Conservation (phyloP, 768 basidiomycete species). For the Tephrocybe sp. region DNA sequence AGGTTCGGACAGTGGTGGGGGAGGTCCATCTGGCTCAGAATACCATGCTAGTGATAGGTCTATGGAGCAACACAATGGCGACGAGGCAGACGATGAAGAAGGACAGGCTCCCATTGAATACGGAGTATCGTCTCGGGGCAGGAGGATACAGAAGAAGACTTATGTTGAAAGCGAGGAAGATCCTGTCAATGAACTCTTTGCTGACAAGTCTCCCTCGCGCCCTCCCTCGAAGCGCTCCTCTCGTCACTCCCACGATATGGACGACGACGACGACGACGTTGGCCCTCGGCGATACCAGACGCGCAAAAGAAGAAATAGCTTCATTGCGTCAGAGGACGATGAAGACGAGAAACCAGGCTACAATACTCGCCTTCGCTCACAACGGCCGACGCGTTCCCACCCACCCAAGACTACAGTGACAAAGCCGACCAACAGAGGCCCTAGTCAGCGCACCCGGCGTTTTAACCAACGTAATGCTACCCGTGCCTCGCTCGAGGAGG, state of each 20-base stretch:
- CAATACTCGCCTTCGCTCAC: conserved; percentile 33
- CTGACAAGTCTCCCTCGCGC: conserved; percentile 20
- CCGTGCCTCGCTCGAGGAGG: conserved; percentile 32
- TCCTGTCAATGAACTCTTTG: conserved; percentile 24
- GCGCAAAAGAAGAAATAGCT: conserved; percentile 23
- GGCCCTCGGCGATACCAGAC: conserved; percentile 24
- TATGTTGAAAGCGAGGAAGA: conserved; percentile 52
- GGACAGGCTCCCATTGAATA: conserved; percentile 20
- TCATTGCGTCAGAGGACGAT: conserved; percentile 46
- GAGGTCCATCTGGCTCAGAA: conserved; percentile 43
- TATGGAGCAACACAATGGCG: conserved; percentile 26
- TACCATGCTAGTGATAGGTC: conserved; percentile 49
- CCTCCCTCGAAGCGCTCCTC: conserved; percentile 11
- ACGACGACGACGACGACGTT: conserved; percentile 19
- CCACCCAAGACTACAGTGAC: conserved; percentile 6
- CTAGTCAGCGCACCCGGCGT: conserved; percentile 27
- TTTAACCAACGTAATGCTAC: conserved; percentile 26
- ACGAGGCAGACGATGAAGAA: conserved; percentile 27
- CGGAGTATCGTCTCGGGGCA: conserved; percentile 34
- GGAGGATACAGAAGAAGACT: conserved; percentile 33
- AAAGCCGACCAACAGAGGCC: conserved; percentile 8
- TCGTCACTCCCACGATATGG: conserved; percentile 19
- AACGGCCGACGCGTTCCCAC: conserved; percentile 23
- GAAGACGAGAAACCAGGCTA: conserved; percentile 31
- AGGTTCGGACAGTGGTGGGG: conserved; percentile 28